phyloP scores from a whole-genome alignment of 805 yeast genomes.

The Lipomyces spencermartinsiae region DNA sequence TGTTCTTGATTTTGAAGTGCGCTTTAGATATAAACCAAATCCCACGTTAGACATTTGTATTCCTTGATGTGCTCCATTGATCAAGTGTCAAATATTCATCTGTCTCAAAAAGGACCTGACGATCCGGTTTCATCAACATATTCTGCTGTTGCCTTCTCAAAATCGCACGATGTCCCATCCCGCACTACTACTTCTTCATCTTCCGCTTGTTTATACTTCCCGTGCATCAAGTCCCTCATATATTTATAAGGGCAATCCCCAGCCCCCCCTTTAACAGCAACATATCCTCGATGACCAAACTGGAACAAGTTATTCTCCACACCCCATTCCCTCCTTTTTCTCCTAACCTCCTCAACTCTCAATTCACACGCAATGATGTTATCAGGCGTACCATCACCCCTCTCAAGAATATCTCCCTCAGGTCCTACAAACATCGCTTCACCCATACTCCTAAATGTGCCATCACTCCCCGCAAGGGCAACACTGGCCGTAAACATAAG shows the following conservation, averaged over 20 bases:
- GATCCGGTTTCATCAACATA: conserved; percentile 1
- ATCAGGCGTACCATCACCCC: conserved; percentile 11
- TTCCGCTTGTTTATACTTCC: conserved; percentile 16
- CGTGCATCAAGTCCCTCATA: conserved; percentile 7
- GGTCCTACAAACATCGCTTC: conserved; percentile 16
- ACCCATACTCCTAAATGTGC: conserved; percentile 14
- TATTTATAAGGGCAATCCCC: conserved; percentile 13
- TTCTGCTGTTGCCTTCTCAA: background rate
- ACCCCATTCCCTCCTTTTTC: conserved; percentile 12
- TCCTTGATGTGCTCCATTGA: background rate
- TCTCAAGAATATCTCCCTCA: conserved; percentile 10
- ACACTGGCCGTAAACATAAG: conserved; percentile 11
- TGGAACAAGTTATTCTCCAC: conserved; percentile 13
- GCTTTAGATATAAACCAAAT: too few relatives aligned
- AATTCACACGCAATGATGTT: conserved; percentile 14
- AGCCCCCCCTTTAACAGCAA: conserved; percentile 12
- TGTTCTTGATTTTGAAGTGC: too few relatives aligned
- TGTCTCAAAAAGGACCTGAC: background rate
- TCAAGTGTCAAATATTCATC: background rate
- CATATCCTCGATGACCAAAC: conserved; percentile 17
- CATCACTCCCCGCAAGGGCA: conserved; percentile 14
- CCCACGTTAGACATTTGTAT: background rate
- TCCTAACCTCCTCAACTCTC: conserved; percentile 13
- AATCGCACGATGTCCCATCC: conserved; percentile 10
- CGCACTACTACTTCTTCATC: conserved; percentile 9